Evolutionary conservation across 306 rosid genomes (phyloP).

Genomic region (Lagenaria siceraria): DNA sequence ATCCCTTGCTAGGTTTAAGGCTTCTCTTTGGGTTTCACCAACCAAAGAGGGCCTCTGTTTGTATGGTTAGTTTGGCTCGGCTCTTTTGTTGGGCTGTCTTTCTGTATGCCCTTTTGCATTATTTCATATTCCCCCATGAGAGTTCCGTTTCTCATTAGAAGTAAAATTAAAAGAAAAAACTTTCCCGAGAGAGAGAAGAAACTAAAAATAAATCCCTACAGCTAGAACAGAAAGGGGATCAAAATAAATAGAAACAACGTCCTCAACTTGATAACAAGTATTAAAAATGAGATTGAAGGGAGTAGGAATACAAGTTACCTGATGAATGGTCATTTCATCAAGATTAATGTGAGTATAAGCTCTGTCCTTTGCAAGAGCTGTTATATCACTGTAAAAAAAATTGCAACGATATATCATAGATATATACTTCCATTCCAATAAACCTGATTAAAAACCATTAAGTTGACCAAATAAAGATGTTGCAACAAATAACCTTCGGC

Average conservation of each 20-base stretch:
- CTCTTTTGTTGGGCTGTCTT: background rate
- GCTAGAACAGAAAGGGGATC: background rate
- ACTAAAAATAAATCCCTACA: background rate
- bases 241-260: too few relatives aligned
- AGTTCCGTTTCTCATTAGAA: background rate
- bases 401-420: background rate
- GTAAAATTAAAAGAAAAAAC: too few relatives aligned
- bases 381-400: conserved; percentile 66
- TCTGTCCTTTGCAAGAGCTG: conserved; percentile 96
- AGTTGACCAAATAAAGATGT: background rate
- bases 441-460: background rate
- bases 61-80: background rate
- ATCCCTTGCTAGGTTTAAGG: background rate
- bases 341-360: conserved; percentile 81
- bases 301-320: conserved; percentile 28
- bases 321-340: conserved; percentile 91
- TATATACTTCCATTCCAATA: background rate
- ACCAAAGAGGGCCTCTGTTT: background rate
- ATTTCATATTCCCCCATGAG: background rate
- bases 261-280: background rate
- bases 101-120: background rate
- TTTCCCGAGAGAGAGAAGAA: too few relatives aligned
- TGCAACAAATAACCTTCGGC: conserved; percentile 73
- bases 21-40: background rate
- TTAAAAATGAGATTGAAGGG: background rate